Evolutionary conservation across 108 stramenopile species (phyloP).

Genomic region (Fragilaria crotonensis): DNA sequence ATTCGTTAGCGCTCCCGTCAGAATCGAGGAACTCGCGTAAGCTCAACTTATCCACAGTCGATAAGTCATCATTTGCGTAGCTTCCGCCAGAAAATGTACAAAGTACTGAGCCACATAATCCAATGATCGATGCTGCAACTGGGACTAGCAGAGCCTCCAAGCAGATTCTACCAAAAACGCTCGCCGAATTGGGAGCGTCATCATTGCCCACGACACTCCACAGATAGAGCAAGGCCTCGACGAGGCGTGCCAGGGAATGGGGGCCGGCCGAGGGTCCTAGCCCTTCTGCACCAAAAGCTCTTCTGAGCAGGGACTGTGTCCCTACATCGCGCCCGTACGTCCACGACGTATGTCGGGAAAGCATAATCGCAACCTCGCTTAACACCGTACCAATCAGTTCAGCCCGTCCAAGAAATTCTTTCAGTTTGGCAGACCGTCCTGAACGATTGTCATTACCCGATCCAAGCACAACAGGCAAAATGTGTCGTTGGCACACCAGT

Average conservation of each 20-base stretch:
- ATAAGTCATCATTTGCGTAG: too few species aligned
- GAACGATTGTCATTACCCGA: slow-evolving; percentile 29
- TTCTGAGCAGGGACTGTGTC: slow-evolving; percentile 22
- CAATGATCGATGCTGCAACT: slow-evolving; percentile 43
- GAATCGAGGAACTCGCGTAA: slow-evolving; percentile 65
- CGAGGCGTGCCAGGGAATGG: not conserved
- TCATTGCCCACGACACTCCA: slow-evolving; percentile 40
- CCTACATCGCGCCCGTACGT: slow-evolving; percentile 20
- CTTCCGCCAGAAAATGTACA: slow-evolving; percentile 13
- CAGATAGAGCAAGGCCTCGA: slow-evolving; percentile 27
- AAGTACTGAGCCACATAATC: slow-evolving; percentile 52
- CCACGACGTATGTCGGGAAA: slow-evolving; percentile 38
- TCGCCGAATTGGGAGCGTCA: slow-evolving; percentile 18
- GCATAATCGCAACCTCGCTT: slow-evolving; percentile 36
- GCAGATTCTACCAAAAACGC: slow-evolving; percentile 18
- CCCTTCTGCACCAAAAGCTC: not conserved
- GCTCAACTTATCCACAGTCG: slow-evolving; percentile 11
- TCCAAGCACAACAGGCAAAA: too few species aligned
- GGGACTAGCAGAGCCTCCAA: slow-evolving; percentile 33
- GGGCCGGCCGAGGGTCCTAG: not conserved
- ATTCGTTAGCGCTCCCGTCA: slow-evolving; percentile 59
- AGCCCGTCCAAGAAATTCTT: slow-evolving; percentile 24
- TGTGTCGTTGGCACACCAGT: too few species aligned
- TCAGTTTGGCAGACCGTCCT: slow-evolving; percentile 25
- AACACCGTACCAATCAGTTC: slow-evolving; percentile 32